A percentile compares a stretch with the other conserved stretches of the same genome.
Evolutionary conservation across 2,329 filamentous ascomycete species (phyloP).

Genomic region (Coniochaeta sp.): DNA sequence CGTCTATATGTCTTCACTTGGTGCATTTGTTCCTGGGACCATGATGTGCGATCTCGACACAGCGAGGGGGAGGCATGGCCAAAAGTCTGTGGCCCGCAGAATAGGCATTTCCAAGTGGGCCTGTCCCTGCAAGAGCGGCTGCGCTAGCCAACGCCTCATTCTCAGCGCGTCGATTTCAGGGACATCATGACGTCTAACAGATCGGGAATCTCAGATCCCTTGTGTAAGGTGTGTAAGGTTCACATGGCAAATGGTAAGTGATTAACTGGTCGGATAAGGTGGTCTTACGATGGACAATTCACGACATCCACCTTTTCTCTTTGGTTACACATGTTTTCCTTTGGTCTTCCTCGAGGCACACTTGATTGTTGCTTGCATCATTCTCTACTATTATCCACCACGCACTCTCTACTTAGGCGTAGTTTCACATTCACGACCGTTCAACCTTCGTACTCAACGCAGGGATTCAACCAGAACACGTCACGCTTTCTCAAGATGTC

Average conservation of each 20-base stretch:
- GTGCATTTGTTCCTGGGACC: no score
- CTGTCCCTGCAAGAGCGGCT: not conserved
- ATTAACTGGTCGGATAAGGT: not conserved
- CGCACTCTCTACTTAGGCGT: not conserved
- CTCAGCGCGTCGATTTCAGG: conserved; percentile 8
- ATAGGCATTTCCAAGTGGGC: not conserved
- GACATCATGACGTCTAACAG: conserved; percentile 12
- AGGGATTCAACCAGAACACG: not conserved
- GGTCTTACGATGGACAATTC: not conserved
- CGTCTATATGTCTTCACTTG: no score
- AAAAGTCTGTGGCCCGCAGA: not conserved
- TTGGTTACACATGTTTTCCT: not conserved
- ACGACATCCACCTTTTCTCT: not conserved
- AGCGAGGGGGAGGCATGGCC: no score
- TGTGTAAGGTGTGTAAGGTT: no score
- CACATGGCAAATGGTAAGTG: not conserved
- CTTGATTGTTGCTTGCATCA: not conserved
- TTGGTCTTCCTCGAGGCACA: not conserved
- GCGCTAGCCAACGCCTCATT: conserved; percentile 10
- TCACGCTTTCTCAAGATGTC: not conserved
- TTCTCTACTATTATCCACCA: not conserved
- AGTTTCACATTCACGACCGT: no score
- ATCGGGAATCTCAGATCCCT: conserved; percentile 7
- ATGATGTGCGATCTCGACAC: no score
- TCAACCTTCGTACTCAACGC: not conserved